Percentiles rank a stretch among this genome's conserved stretches.
Conservation (phyloP, 139 green algal species). For the Penium margaritaceum region DNA sequence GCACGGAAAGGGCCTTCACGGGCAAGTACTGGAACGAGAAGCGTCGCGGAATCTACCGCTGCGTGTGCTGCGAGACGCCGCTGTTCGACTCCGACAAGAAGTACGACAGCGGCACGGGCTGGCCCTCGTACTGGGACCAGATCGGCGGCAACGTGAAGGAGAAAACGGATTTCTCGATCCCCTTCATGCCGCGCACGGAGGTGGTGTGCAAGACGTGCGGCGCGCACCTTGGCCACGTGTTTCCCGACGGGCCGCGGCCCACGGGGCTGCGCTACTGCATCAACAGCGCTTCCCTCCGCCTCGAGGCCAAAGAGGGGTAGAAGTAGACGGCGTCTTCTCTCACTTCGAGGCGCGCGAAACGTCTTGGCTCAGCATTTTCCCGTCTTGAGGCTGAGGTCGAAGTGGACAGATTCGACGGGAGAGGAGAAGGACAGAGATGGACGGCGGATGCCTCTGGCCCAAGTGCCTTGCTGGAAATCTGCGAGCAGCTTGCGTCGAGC, state of each 20-base stretch:
- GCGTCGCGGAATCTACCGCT: conserved; percentile 22
- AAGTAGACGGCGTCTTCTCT: too few relatives aligned
- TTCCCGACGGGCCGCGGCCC: conserved; percentile 48
- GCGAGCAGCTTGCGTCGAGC: too few relatives aligned
- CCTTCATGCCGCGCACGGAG: conserved; percentile 80
- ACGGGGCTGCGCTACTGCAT: conserved; percentile 55
- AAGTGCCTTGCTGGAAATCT: too few relatives aligned
- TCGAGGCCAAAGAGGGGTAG: too few relatives aligned
- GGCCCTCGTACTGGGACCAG: conserved; percentile 51
- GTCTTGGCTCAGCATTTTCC: too few relatives aligned
- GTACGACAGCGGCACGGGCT: conserved; percentile 62
- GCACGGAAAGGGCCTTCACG: too few relatives aligned
- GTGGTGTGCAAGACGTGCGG: conserved; percentile 55
- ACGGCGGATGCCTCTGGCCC: too few relatives aligned
- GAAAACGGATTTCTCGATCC: conserved; percentile 68
- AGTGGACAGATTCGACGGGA: too few relatives aligned
- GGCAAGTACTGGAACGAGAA: conserved; percentile 43
- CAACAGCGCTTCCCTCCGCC: too few relatives aligned
- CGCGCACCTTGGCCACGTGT: conserved; percentile 53
- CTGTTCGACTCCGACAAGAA: conserved; percentile 54
- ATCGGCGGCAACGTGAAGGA: conserved; percentile 47
- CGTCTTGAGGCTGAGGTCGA: too few relatives aligned
- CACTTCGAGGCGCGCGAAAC: too few relatives aligned
- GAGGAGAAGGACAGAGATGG: too few relatives aligned
- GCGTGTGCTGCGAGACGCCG: conserved; percentile 37